Evolutionary conservation across 352 stramenopile genomes (phyloP), one percentile per base, ranked within the genome.

Genomic region (Globisporangium abappressorium): DNA sequence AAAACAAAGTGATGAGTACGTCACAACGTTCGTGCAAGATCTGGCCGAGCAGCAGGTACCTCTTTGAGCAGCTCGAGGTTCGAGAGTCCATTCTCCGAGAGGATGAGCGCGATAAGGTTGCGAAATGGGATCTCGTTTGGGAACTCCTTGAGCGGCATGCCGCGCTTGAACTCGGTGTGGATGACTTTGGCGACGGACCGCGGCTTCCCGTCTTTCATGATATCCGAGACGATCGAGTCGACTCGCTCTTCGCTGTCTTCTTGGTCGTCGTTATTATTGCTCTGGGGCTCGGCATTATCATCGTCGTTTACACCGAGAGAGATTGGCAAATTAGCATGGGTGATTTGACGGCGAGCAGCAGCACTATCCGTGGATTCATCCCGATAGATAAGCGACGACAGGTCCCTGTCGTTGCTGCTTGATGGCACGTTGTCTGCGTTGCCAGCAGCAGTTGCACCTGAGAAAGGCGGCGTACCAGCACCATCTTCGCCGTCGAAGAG

Each of bases 51-150:
- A 38, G 26, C 5, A 58, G 18, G 43, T 75, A 92, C 85, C 65
- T 89, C 73, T 47, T 81, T 73, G 72, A 95, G 87, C 8, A 92
- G 51, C 22, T 53, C 62, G 36, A 89, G 72, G 20, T 81, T 81
- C 7, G 62, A 62, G 6, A 95, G 68, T 11, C 70, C 69, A 64
- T 93, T 94, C 5, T 81, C 68, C 5, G 82, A 84, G 1, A 95
- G 71, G 24, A 92, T 71, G 9, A 94, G 43, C 7, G 71, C 87
- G 15, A 93, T 43, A 7, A 95, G 59, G 26, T 85, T 91, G 57
- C 75, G 75, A 34, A 90, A 88, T 28, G 80, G 70, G 14, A 92
- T 26, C 1, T 81, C 76, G 6, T 62, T 70, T 3, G 85, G 82
- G 41, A 90, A 85, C 9, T 87, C 78, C 28, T 79, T 79, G 1